Evolutionary conservation across 2,329 filamentous ascomycete genomes (phyloP), one percentile per base, ranked within the genome.

Genomic region (Nectriaceae sp.): DNA sequence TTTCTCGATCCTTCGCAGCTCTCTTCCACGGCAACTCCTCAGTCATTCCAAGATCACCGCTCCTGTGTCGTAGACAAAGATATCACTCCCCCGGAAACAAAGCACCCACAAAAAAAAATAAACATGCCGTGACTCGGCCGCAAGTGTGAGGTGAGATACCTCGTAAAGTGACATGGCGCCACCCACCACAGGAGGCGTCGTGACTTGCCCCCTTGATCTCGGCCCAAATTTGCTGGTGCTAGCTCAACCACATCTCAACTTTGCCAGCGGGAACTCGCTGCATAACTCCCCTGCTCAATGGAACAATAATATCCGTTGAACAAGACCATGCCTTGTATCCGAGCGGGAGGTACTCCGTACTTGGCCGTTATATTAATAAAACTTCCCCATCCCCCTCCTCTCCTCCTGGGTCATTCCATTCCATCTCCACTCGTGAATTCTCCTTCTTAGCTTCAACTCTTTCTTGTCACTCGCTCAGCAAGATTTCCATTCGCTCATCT

Each of bases 331-430:
- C n/a, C n/a, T n/a, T n/a, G n/a, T n/a, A n/a, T n/a, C n/a, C n/a
- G n/a, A n/a, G n/a, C n/a, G n/a, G n/a, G 6, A 29, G 13, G 24
- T 29, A 29, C 24, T 13, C 6, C 13, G 6, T 29, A 6, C 24
- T 29, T 6, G 24, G 24, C 37, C 16, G 37, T 37, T 13, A 46
- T 29, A 35, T 33, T 18, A 40, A 46, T 46, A 31, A 46, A 46
- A 46, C 43, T 46, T 46, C 18, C 43, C 26, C 21, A 13, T 35
- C 22, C 24, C 19, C 42, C 22, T 46, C 43, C 16, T 31, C 41
- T 11, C 41, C 35, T 20, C 11, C 35, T 29, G 11, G 11, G 26
- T 18, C 33, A 13, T 29, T 31, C 11, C 4, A 19, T 29, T 39
- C 42, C 13, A 18, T 36, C 33, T 36, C 33, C 16, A 16, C 33